phyloP scores from a whole-genome alignment of 495 filamentous ascomycete species.

The Oleoguttula mirabilis region DNA sequence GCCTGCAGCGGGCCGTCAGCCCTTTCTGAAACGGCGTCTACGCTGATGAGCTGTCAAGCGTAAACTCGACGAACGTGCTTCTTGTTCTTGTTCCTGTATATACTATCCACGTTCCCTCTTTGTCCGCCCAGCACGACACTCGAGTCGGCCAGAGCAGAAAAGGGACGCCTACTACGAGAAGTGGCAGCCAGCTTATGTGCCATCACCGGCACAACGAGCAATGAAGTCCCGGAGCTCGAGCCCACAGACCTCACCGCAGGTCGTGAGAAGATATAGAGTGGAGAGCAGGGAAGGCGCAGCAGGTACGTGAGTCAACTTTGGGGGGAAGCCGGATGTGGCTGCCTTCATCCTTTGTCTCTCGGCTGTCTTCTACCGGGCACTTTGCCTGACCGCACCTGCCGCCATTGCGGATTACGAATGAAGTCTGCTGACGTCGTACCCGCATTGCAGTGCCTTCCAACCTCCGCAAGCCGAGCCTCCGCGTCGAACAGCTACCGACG shows the following conservation, averaged over 20 bases:
- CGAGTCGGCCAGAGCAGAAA: too few species aligned
- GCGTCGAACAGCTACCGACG: conserved; percentile 10
- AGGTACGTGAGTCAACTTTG: conserved; percentile 5
- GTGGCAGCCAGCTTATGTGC: too few species aligned
- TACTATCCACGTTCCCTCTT: too few species aligned
- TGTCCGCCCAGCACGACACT: too few species aligned
- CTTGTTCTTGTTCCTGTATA: too few species aligned
- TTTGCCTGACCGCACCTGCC: neutral
- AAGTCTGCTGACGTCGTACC: conserved; percentile 1
- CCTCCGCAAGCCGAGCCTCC: conserved; percentile 9
- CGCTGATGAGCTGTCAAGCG: too few species aligned
- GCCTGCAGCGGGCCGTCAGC: too few species aligned
- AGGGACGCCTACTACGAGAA: too few species aligned
- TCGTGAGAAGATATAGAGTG: conserved; percentile 16
- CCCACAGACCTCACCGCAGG: conserved; percentile 16
- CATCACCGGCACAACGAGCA: too few species aligned
- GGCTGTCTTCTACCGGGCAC: too few species aligned
- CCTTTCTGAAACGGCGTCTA: too few species aligned
- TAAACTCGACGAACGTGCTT: too few species aligned
- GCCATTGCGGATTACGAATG: neutral
- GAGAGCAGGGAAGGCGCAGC: conserved; percentile 5
- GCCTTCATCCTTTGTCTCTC: neutral
- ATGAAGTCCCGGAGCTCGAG: conserved; percentile 21
- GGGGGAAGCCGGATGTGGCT: neutral
- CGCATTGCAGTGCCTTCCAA: neutral